These are phyloP conservation scores for Macrolepiota dolichaula DNA, from an alignment of 768 basidiomycete species.

Conservation along the genomic window DNA sequence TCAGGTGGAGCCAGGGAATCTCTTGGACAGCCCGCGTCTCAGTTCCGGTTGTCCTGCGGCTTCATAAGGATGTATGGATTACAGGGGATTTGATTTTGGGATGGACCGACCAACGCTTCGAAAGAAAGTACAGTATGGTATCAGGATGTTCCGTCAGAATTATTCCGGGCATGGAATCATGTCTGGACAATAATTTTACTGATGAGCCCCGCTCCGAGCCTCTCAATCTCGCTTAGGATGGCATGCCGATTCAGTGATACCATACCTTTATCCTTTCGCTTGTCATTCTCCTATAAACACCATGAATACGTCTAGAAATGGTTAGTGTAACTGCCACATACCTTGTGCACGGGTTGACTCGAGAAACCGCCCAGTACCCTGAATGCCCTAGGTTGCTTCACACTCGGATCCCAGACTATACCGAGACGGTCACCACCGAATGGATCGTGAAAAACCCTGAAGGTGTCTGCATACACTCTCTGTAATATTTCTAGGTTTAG, in stretches of 20 bases:
- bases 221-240: conserved; percentile 70
- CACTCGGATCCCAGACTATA: conserved; percentile 80
- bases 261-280: conserved; percentile 50
- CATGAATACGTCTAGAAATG: background rate
- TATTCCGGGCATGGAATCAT: no score
- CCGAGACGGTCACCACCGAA: conserved; percentile 80
- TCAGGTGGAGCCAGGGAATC: no score
- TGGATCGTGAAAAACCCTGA: conserved; percentile 82
- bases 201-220: conserved; percentile 71
- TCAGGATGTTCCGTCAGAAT: background rate
- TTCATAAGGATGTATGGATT: no score
- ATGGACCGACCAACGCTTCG: no score
- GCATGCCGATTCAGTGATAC: conserved; percentile 67
- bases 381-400: conserved; percentile 63
- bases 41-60: no score
- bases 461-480: conserved; percentile 71
- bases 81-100: no score
- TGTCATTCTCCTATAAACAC: conserved; percentile 32
- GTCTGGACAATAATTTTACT: conserved; percentile 13
- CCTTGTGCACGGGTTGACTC: conserved; percentile 50
- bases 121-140: background rate
- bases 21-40: no score
- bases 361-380: conserved; percentile 84
- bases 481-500: conserved; percentile 24
- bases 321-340: conserved; percentile 12